phyloP scores from a whole-genome alignment of 1,139 yeast species.

The Zygoascus hellenicus region DNA sequence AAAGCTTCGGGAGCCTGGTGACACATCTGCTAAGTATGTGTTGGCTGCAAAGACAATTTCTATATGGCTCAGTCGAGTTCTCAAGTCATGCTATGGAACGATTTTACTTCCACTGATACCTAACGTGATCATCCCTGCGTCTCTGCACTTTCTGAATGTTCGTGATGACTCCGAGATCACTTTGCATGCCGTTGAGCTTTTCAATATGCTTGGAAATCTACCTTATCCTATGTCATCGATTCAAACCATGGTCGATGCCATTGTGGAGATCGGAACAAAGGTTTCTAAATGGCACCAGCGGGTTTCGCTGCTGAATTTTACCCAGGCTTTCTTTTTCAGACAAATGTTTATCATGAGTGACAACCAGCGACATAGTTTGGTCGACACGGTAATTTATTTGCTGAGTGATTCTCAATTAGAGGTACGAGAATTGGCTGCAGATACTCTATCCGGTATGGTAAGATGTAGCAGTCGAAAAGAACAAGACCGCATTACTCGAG shows the following conservation, averaged over 20 bases:
- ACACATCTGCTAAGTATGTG: slow-evolving; percentile 28
- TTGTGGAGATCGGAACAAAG: slow-evolving; percentile 35
- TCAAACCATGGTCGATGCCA: slow-evolving; percentile 44
- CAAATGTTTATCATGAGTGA: slow-evolving; percentile 54
- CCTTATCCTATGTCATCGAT: slow-evolving; percentile 46
- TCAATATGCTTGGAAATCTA: slow-evolving; percentile 54
- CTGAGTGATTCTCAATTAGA: slow-evolving; percentile 63
- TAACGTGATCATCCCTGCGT: slow-evolving; percentile 59
- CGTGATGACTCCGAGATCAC: slow-evolving; percentile 78
- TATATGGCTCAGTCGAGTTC: slow-evolving; percentile 24
- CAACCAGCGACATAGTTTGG: slow-evolving; percentile 46
- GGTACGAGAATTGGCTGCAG: slow-evolving; percentile 71
- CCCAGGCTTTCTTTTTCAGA: slow-evolving; percentile 70
- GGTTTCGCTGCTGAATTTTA: slow-evolving; percentile 59
- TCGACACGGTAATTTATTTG: slow-evolving; percentile 48
- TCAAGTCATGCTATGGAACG: slow-evolving; percentile 22
- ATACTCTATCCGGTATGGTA: slow-evolving; percentile 72
- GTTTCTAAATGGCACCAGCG: slow-evolving; percentile 61
- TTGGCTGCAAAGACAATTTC: slow-evolving; percentile 34
- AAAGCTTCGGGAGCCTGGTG: slow-evolving; percentile 17
- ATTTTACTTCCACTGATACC: slow-evolving; percentile 32
- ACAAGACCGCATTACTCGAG: slow-evolving; percentile 37
- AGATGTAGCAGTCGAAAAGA: slow-evolving; percentile 67
- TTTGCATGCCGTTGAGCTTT: slow-evolving; percentile 49
- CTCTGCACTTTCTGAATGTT: slow-evolving; percentile 58